These are phyloP conservation scores for Ustilago trichophora DNA, from an alignment of 1,284 basidiomycete species.

Conservation along the genomic window DNA sequence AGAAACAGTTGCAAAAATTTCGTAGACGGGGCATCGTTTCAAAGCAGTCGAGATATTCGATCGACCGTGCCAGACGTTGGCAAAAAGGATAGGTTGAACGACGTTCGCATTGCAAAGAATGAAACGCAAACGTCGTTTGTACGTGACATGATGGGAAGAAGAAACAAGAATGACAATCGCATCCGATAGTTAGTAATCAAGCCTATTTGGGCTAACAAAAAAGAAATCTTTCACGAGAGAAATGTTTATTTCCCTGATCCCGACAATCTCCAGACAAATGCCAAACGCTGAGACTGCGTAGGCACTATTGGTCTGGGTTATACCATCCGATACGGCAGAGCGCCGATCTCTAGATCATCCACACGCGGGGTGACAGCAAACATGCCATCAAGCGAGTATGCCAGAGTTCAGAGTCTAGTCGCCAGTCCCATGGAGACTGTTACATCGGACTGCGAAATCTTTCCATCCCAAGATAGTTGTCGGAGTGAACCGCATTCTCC, in stretches of 20 bases:
- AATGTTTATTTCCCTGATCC: background rate
- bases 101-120: slow-evolving; percentile 58
- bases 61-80: slow-evolving; percentile 9
- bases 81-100: slow-evolving; percentile 21
- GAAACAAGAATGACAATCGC: slow-evolving; percentile 30
- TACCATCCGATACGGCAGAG: too few species aligned
- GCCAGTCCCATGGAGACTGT: too few species aligned
- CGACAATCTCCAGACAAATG: too few species aligned
- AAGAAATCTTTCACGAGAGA: background rate
- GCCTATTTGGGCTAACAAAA: slow-evolving; percentile 7
- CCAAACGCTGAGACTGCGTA: too few species aligned
- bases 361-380: too few species aligned
- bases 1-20: slow-evolving; percentile 5
- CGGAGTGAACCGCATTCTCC: background rate
- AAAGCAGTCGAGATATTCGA: slow-evolving; percentile 25
- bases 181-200: slow-evolving; percentile 46
- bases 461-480: too few species aligned
- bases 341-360: too few species aligned
- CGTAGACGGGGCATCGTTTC: slow-evolving; percentile 31
- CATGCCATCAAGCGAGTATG: too few species aligned
- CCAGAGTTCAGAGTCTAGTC: too few species aligned
- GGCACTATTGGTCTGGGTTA: too few species aligned
- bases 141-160: slow-evolving; percentile 26
- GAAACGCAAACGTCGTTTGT: slow-evolving; percentile 50
- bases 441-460: too few species aligned